Conservation (phyloP, 2,329 filamentous ascomycete species). For the Atkinsonella texensis region DNA sequence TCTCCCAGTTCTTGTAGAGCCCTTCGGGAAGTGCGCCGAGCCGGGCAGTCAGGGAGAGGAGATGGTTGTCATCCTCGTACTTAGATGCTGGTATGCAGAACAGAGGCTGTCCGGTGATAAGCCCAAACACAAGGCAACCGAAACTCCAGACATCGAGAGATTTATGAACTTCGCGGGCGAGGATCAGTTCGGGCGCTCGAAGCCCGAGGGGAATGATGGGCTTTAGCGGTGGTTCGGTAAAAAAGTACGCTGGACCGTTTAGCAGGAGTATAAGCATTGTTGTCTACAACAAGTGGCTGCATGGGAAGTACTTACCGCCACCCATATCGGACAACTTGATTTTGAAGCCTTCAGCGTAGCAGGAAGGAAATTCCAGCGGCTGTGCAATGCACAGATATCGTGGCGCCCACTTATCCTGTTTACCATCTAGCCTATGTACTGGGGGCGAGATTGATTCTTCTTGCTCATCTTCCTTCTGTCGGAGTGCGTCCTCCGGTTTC, state of each 20-base stretch:
- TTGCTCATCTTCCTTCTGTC: conserved; percentile 14
- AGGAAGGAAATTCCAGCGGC: conserved; percentile 13
- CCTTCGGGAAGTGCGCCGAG: conserved; percentile 13
- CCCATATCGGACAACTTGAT: conserved; percentile 20
- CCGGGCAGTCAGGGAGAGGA: conserved; percentile 10
- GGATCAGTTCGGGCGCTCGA: conserved; percentile 17
- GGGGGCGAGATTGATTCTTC: conserved; percentile 13
- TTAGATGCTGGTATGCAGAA: conserved; percentile 12
- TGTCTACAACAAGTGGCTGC: not conserved
- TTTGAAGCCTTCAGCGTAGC: conserved; percentile 13
- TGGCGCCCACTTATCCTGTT: conserved; percentile 18
- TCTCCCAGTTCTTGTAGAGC: conserved; percentile 13
- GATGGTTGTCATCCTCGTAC: conserved; percentile 14
- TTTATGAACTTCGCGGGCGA: conserved; percentile 12
- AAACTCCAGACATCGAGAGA: conserved; percentile 20
- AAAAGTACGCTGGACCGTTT: conserved; percentile 14
- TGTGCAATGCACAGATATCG: conserved; percentile 18
- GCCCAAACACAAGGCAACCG: conserved; percentile 19
- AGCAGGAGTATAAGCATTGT: not conserved
- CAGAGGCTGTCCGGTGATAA: conserved; percentile 17
- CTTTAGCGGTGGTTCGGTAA: conserved; percentile 14
- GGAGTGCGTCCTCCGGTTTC: conserved; percentile 12
- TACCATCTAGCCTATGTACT: conserved; percentile 18
- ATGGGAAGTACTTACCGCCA: conserved; percentile 14
- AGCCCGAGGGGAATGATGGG: conserved; percentile 14